These are phyloP conservation scores for Cyberlindnera veronae DNA, from an alignment of 805 yeast species.

Conservation along the genomic window DNA sequence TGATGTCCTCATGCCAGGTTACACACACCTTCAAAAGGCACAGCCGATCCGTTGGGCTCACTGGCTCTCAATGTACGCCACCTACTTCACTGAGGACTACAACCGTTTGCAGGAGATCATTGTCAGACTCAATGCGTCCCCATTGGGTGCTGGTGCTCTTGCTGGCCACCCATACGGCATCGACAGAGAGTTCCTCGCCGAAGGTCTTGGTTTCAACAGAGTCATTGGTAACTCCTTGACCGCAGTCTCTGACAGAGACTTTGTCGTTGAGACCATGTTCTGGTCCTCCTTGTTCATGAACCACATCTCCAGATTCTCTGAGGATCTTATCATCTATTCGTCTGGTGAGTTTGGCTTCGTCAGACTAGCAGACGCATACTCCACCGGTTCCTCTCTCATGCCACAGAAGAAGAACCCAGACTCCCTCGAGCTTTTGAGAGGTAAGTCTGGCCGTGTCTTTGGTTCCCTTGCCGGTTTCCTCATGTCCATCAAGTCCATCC, in stretches of 20 bases:
- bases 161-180: constrained; percentile 99
- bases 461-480: constrained; percentile 94
- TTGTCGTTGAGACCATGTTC: constrained; percentile 91
- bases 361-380: constrained; percentile 93
- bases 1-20: constrained; percentile 96
- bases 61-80: constrained; percentile 92
- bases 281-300: constrained; percentile 96
- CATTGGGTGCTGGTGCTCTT: constrained; percentile 95
- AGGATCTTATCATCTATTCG: constrained; percentile 92
- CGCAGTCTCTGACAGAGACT: constrained; percentile 98
- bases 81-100: constrained; percentile 89
- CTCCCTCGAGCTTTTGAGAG: constrained; percentile 89
- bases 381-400: constrained; percentile 98
- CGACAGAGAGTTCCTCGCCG: constrained; percentile 86
- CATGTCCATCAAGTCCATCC: constrained; percentile 96
- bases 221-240: constrained; percentile 93
- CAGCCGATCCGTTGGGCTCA: constrained; percentile 99
- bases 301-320: constrained; percentile 91
- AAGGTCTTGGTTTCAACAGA: constrained; percentile 72
- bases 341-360: constrained; percentile 97
- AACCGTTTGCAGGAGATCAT: constrained; percentile 78
- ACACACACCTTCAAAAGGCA: constrained; percentile 97
- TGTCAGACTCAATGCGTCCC: constrained; percentile 80
- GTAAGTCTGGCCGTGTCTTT: constrained; percentile 95
- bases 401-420: constrained; percentile 99